Base-by-base conservation (phyloP, 78 protist species). In the Chrysochromulina tobinii region DNA sequence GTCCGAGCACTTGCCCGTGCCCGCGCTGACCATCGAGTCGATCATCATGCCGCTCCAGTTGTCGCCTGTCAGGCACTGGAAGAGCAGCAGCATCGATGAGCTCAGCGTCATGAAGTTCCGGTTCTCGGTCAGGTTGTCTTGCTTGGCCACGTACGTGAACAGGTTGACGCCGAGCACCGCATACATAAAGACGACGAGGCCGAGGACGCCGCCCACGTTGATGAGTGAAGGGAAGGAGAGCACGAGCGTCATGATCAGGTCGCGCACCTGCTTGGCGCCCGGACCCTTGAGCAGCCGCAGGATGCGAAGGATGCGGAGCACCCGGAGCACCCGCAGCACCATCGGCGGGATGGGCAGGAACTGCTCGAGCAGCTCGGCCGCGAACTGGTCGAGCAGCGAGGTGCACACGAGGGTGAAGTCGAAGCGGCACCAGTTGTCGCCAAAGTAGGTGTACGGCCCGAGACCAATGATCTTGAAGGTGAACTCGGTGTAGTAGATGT, bases 161-260 rank as follows among this genome's bases (percentile, higher is more conserved):
- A 89, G 84, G 58, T n/a, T 2, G 54, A 18, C 25, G 50, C 91
- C 91, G 57, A 89, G 81, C 54, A 69, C 66, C 50, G 91, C 83
- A n/a, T 67, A 89, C 27, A 89, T 20, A 14, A 61, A 89, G 91
- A 89, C 4, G 21, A 89, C 20, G 66, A 89, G 75, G 64, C 67
- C 54, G 73, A 89, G 61, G 14, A 89, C n/a, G 18, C 48, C 2
- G 55, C 85, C 4, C 15, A 89, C 86, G 91, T 89, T 89, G 87
- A 51, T 15, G 67, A 89, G 61, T 27, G 91, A 81, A 11, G 91
- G 61, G 55, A 87, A 3, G 54, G 91, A 81, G 55, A 27, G 21
- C 50, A 69, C 3, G 51, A 89, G 84, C 83, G 91, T 89, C 38
- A 14, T 25, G 83, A 89, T 18, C 83, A 89, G 84, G 67, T 61